phyloP scores from a whole-genome alignment of 768 basidiomycete genomes.

The Hortiboletus campestris region DNA sequence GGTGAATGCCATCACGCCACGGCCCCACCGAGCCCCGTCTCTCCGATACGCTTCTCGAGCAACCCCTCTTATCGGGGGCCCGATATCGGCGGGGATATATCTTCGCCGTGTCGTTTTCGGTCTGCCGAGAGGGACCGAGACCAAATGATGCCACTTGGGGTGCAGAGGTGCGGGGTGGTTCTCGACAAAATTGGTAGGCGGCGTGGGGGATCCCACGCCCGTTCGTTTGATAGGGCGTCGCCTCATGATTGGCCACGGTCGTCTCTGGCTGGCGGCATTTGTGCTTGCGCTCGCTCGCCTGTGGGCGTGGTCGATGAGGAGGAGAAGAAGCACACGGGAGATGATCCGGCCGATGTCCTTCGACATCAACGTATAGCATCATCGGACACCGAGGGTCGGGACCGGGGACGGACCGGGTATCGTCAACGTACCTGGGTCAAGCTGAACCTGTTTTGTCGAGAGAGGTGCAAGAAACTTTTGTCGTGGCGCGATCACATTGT shows the following conservation, averaged over 20 bases:
- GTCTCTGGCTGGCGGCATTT: background rate
- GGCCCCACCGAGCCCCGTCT: constrained; percentile 1
- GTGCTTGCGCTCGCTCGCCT: background rate
- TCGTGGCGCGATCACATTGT: constrained; percentile 11
- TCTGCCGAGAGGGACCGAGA: background rate
- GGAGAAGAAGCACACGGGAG: background rate
- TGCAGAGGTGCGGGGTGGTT: background rate
- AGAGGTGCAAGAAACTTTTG: constrained; percentile 2
- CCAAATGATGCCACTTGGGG: background rate
- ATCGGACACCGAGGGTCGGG: background rate
- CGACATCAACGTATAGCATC: background rate
- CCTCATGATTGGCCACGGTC: background rate
- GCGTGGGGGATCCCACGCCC: background rate
- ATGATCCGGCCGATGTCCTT: constrained; percentile 20
- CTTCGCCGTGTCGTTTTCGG: background rate
- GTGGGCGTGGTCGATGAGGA: background rate
- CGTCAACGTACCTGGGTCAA: background rate
- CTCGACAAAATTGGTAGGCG: background rate
- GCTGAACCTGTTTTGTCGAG: constrained; percentile 5
- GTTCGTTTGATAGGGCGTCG: background rate
- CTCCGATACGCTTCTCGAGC: background rate
- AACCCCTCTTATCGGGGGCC: background rate
- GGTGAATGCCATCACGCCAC: background rate
- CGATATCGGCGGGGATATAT: background rate
- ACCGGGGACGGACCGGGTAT: background rate